Conservation (phyloP, 169 alveolate genomes). For the Ichthyophthirius multifiliis region DNA sequence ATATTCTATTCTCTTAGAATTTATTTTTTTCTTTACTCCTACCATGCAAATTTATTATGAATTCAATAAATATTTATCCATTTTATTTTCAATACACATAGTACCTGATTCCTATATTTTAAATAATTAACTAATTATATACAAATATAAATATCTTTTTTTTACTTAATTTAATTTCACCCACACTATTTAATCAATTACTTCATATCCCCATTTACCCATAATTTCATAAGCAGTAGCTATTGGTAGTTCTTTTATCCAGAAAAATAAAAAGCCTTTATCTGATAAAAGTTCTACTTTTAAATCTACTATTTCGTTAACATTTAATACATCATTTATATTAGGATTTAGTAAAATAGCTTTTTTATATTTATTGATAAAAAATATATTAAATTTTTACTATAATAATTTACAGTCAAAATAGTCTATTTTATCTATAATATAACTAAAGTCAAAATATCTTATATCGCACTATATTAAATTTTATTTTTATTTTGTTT, state of each 20-base stretch:
- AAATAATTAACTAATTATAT: neutral
- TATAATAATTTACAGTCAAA: slow-evolving; percentile 41
- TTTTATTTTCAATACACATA: slow-evolving; percentile 16
- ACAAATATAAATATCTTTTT: slow-evolving; percentile 22
- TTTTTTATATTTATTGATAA: slow-evolving; percentile 61
- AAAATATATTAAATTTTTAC: neutral
- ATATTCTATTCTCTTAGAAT: slow-evolving; percentile 53
- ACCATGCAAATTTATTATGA: slow-evolving; percentile 71
- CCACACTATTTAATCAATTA: slow-evolving; percentile 71
- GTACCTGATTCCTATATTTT: neutral
- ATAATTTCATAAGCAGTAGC: slow-evolving; percentile 63
- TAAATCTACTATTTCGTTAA: slow-evolving; percentile 64
- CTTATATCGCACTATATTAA: slow-evolving; percentile 72
- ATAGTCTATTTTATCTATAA: slow-evolving; percentile 54
- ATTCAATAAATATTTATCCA: slow-evolving; percentile 71
- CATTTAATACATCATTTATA: slow-evolving; percentile 58
- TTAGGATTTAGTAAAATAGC: slow-evolving; percentile 54
- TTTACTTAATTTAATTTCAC: slow-evolving; percentile 57
- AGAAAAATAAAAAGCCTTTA: slow-evolving; percentile 50
- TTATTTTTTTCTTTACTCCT: slow-evolving; percentile 62
- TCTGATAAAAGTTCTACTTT: slow-evolving; percentile 57
- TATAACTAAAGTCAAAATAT: slow-evolving; percentile 62
- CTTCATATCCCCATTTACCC: slow-evolving; percentile 81
- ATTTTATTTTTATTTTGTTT: slow-evolving; percentile 6
- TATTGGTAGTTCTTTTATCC: slow-evolving; percentile 56